These are phyloP conservation scores for Eutrema yunnanense DNA, from an alignment of 345 rosid species.

Conservation along the genomic window DNA sequence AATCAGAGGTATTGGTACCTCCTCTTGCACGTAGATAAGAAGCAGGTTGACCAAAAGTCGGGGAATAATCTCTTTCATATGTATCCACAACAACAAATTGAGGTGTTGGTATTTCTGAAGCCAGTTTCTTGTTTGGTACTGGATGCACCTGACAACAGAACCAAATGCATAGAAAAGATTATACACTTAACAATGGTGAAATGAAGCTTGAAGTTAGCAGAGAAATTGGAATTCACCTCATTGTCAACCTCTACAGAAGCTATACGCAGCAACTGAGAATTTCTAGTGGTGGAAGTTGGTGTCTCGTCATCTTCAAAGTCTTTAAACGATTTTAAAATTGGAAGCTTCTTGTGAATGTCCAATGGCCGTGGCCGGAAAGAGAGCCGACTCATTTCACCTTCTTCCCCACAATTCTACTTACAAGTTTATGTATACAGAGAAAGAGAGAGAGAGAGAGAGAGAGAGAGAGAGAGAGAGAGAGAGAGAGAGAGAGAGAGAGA, in stretches of 20 bases:
- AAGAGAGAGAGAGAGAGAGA: not conserved
- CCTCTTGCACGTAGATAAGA: conserved; percentile 95
- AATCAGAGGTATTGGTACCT: conserved; percentile 42
- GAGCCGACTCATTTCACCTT: conserved; percentile 72
- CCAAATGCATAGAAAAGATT: not conserved
- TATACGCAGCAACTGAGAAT: conserved; percentile 66
- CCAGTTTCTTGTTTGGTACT: conserved; percentile 57
- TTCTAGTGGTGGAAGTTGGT: conserved; percentile 65
- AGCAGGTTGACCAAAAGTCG: conserved; percentile 70
- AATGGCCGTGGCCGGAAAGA: conserved; percentile 94
- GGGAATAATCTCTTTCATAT: conserved; percentile 80
- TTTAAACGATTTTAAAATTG: conserved; percentile 80
- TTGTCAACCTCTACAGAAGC: conserved; percentile 44
- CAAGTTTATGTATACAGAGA: not conserved
- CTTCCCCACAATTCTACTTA: conserved; percentile 12
- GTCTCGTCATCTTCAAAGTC: conserved; percentile 97
- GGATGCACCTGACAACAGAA: conserved; percentile 39
- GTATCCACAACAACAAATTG: conserved; percentile 84
- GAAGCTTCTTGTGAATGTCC: conserved; percentile 95
- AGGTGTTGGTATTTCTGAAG: conserved; percentile 90
- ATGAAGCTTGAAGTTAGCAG: not conserved
- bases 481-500: not conserved
- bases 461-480: too few relatives aligned
- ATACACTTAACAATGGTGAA: not conserved
- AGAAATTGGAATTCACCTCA: conserved; percentile 35